A percentile compares a stretch with the other conserved stretches of the same genome.
These are phyloP conservation scores for Ceratocystis destructans DNA, from an alignment of 2,329 filamentous ascomycete genomes.

Conservation along the genomic window DNA sequence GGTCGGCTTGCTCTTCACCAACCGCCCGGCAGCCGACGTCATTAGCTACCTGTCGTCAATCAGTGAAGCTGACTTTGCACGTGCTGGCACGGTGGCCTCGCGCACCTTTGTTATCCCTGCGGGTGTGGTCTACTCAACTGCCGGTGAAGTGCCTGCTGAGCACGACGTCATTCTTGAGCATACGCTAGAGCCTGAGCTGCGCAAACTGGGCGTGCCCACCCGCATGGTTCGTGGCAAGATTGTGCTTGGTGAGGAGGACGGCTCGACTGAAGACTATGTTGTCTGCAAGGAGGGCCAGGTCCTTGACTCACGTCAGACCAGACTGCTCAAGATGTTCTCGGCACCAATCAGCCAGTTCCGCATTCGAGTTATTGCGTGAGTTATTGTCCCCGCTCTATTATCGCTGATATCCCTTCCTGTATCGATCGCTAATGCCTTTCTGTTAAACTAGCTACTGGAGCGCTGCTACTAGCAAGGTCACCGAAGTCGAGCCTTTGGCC, in stretches of 20 bases:
- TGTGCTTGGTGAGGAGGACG: conserved; percentile 47
- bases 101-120: conserved; percentile 68
- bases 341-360: conserved; percentile 83
- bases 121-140: conserved; percentile 68
- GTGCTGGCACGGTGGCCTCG: conserved; percentile 63
- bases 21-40: conserved; percentile 54
- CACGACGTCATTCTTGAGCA: conserved; percentile 80
- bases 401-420: background rate
- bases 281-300: conserved; percentile 77
- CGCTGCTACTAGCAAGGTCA: conserved; percentile 44
- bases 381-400: conserved; percentile 20
- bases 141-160: conserved; percentile 63
- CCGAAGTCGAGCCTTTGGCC: conserved; percentile 32
- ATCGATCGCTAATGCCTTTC: background rate
- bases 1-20: conserved; percentile 83
- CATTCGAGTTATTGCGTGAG: conserved; percentile 61
- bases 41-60: conserved; percentile 59
- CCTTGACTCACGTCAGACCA: conserved; percentile 82
- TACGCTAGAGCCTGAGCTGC: conserved; percentile 77
- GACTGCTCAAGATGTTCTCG: conserved; percentile 84
- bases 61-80: conserved; percentile 73
- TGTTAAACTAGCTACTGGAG: conserved; percentile 43
- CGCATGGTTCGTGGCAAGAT: conserved; percentile 80
- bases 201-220: conserved; percentile 80
- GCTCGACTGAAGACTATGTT: conserved; percentile 47